A percentile compares a stretch with the other conserved stretches of the same genome.
Evolutionary conservation across 768 basidiomycete species (phyloP).

Genomic region (Melanogaster broomeanus): DNA sequence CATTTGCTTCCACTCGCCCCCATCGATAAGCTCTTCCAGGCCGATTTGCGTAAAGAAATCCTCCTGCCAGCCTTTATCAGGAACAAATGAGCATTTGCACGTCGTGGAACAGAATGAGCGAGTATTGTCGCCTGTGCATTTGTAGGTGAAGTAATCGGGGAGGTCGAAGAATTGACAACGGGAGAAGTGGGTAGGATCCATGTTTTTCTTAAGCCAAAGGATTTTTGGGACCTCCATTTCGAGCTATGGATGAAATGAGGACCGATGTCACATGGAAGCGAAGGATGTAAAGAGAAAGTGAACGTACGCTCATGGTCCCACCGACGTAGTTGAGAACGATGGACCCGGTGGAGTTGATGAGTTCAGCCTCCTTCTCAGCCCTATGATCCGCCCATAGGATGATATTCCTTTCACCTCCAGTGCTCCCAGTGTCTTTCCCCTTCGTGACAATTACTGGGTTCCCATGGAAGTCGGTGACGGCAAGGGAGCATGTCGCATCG

Average conservation of each 20-base stretch:
- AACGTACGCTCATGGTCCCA: slow-evolving; percentile 86
- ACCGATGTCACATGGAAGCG: slow-evolving; percentile 7
- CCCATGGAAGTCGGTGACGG: slow-evolving; percentile 77
- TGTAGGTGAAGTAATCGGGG: slow-evolving; percentile 96
- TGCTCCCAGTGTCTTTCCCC: slow-evolving; percentile 58
- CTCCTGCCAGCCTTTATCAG: slow-evolving; percentile 84
- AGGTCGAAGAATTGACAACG: slow-evolving; percentile 86
- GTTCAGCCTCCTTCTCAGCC: slow-evolving; percentile 86
- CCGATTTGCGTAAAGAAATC: slow-evolving; percentile 89
- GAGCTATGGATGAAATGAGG: slow-evolving; percentile 48
- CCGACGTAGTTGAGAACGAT: slow-evolving; percentile 93
- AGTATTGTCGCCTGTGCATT: slow-evolving; percentile 68
- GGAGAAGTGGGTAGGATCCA: slow-evolving; percentile 70
- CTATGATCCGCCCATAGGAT: slow-evolving; percentile 98
- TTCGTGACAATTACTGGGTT: slow-evolving; percentile 74
- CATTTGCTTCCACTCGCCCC: slow-evolving; percentile 67
- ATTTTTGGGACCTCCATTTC: slow-evolving; percentile 99
- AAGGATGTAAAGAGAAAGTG: neutral
- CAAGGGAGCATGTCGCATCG: slow-evolving; percentile 96
- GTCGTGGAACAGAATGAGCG: slow-evolving; percentile 93
- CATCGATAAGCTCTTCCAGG: slow-evolving; percentile 64
- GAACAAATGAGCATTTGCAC: slow-evolving; percentile 95
- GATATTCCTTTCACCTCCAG: slow-evolving; percentile 75
- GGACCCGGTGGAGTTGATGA: slow-evolving; percentile 85
- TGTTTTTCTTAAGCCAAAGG: slow-evolving; percentile 92